Conservation (phyloP, 2,329 filamentous ascomycete genomes). For the Claviceps sp. region DNA sequence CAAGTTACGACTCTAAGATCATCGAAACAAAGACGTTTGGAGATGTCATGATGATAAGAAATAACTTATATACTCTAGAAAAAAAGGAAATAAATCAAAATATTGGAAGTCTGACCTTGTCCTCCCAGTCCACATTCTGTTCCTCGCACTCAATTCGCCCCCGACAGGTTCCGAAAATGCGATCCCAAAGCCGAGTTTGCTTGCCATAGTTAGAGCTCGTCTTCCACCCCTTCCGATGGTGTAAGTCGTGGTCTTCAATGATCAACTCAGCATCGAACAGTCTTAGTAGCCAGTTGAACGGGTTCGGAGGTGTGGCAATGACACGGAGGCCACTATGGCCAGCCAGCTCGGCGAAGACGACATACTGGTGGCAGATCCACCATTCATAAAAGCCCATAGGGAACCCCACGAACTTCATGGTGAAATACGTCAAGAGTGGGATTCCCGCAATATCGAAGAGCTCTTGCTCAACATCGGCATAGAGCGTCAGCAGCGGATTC, state of each 20-base stretch:
- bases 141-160: slow-evolving; percentile 4
- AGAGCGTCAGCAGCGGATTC: slow-evolving; percentile 3
- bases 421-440: slow-evolving; percentile 4
- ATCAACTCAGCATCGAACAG: slow-evolving; percentile 2
- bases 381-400: slow-evolving; percentile 6
- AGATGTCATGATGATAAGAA: not conserved
- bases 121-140: slow-evolving; percentile 3
- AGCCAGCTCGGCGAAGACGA: slow-evolving; percentile 4
- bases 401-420: slow-evolving; percentile 4
- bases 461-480: slow-evolving; percentile 5
- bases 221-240: slow-evolving; percentile 7
- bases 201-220: slow-evolving; percentile 6
- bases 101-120: not conserved
- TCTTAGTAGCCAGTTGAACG: slow-evolving; percentile 3
- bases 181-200: slow-evolving; percentile 5
- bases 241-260: slow-evolving; percentile 6
- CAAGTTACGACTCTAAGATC: no score
- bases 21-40: no score
- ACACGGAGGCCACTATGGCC: slow-evolving; percentile 4
- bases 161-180: slow-evolving; percentile 4
- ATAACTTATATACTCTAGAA: not conserved
- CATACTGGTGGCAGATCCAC: slow-evolving; percentile 6
- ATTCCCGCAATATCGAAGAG: slow-evolving; percentile 5
- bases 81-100: not conserved
- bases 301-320: slow-evolving; percentile 2